Percentiles rank a stretch among this genome's conserved stretches.
Conservation (phyloP, 345 rosid genomes). For the Cardamine chenopodiifolia region DNA sequence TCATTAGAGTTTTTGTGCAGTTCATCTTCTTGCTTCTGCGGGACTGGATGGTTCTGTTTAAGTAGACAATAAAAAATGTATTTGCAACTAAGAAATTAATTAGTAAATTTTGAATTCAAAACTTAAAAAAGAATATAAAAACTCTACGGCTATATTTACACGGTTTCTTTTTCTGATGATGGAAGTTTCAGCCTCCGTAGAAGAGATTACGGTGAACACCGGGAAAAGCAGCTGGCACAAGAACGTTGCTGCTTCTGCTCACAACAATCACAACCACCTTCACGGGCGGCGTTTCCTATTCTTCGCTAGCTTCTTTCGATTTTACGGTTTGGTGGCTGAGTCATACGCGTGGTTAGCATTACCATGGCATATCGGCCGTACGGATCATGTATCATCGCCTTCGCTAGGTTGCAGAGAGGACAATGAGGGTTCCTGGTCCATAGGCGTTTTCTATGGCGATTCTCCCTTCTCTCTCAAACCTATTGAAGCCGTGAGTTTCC, state of each 20-base stretch:
- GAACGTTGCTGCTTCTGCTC: not conserved
- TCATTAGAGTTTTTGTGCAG: conserved; percentile 61
- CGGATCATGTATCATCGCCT: conserved; percentile 45
- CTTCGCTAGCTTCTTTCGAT: conserved; percentile 55
- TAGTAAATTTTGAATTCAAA: not conserved
- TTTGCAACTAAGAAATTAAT: not conserved
- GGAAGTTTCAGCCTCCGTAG: conserved; percentile 42
- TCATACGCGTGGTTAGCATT: conserved; percentile 63
- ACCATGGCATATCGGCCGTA: conserved; percentile 40
- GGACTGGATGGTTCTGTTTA: conserved; percentile 70
- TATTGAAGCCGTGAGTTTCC: too few species aligned
- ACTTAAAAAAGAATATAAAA: too few species aligned
- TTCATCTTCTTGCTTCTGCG: conserved; percentile 91
- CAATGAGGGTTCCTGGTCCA: conserved; percentile 93
- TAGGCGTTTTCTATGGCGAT: conserved; percentile 86
- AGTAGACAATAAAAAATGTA: too few species aligned
- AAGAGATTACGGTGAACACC: conserved; percentile 20
- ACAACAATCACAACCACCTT: conserved; percentile 18
- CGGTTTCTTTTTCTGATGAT: conserved; percentile 13
- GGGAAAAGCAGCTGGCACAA: conserved; percentile 12
- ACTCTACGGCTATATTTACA: conserved; percentile 4
- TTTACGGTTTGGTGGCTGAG: conserved; percentile 64
- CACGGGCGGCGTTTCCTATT: conserved; percentile 41
- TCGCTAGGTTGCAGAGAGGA: conserved; percentile 78
- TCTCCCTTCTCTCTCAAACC: conserved; percentile 90